phyloP scores from a whole-genome alignment of 805 yeast species.

The Saccharomycopsis olivae region DNA sequence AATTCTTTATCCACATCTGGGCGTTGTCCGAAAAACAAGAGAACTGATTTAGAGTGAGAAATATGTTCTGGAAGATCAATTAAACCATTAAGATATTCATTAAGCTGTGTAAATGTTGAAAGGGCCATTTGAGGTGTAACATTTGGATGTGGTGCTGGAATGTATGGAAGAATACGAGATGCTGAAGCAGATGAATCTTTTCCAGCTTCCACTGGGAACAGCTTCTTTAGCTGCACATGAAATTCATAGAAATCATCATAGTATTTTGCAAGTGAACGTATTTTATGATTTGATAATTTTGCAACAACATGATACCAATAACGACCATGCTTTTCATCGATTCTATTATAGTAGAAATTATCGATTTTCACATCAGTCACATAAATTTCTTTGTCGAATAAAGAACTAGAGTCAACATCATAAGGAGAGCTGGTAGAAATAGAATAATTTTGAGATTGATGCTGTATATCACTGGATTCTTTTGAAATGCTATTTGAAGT shows the following conservation, averaged over 20 bases:
- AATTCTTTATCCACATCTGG: slow-evolving; percentile 27
- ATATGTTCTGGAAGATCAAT: slow-evolving; percentile 69
- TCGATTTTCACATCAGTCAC: slow-evolving; percentile 56
- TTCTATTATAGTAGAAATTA: slow-evolving; percentile 13
- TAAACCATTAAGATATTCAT: slow-evolving; percentile 47
- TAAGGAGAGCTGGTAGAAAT: slow-evolving; percentile 4
- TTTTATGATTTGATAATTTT: slow-evolving; percentile 53
- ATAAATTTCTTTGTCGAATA: slow-evolving; percentile 17
- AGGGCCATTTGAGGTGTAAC: slow-evolving; percentile 68
- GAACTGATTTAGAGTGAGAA: slow-evolving; percentile 56
- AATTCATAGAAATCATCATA: slow-evolving; percentile 95
- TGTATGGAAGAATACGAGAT: slow-evolving; percentile 80
- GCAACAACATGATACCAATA: slow-evolving; percentile 80
- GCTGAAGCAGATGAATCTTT: slow-evolving; percentile 40
- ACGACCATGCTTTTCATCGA: slow-evolving; percentile 70
- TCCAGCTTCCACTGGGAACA: slow-evolving; percentile 90
- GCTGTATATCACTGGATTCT: neutral
- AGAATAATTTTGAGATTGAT: slow-evolving; percentile 3
- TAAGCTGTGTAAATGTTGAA: slow-evolving; percentile 43
- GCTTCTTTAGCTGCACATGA: slow-evolving; percentile 71
- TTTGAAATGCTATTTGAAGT: neutral
- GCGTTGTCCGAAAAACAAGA: slow-evolving; percentile 53
- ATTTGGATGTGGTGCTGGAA: slow-evolving; percentile 91
- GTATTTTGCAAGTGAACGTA: slow-evolving; percentile 68
- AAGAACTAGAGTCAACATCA: slow-evolving; percentile 6